Evolutionary conservation across 306 rosid species (phyloP).

Genomic region (Quercus dentata): DNA sequence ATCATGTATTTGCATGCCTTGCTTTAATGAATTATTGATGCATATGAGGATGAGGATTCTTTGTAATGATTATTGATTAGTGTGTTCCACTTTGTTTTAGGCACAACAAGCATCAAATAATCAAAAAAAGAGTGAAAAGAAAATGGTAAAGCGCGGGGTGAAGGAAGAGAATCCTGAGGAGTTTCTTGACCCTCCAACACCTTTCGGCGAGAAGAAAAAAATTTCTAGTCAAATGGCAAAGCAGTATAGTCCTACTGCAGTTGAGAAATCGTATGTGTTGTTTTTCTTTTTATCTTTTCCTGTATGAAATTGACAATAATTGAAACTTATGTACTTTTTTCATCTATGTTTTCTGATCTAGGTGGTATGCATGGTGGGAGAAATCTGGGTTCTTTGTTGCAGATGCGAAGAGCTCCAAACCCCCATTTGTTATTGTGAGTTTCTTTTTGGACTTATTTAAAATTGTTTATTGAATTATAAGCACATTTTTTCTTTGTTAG

Average conservation of each 20-base stretch:
- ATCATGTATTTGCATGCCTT: not conserved
- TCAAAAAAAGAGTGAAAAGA: constrained; percentile 72
- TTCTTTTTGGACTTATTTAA: constrained; percentile 14
- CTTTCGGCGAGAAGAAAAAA: constrained; percentile 62
- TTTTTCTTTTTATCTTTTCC: not conserved
- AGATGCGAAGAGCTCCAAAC: constrained; percentile 78
- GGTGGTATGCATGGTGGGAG: constrained; percentile 99
- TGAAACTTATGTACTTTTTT: not conserved
- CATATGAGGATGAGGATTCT: not conserved
- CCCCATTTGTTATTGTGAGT: constrained; percentile 84
- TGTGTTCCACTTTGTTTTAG: constrained; percentile 22
- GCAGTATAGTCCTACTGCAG: constrained; percentile 66
- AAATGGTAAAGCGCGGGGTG: constrained; percentile 52
- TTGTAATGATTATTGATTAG: not conserved
- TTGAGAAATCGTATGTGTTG: constrained; percentile 79
- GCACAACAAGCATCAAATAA: constrained; percentile 62
- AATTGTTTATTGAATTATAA: not conserved
- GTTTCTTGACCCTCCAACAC: constrained; percentile 73
- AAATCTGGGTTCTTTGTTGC: constrained; percentile 69
- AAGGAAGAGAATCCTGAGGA: constrained; percentile 76
- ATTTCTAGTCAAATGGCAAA: constrained; percentile 83
- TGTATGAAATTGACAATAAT: not conserved
- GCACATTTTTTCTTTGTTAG: not conserved
- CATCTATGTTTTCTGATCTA: constrained; percentile 31
- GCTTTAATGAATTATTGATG: no score